Evolutionary conservation across 2,329 filamentous ascomycete species (phyloP).

Genomic region (Periconia sp.): DNA sequence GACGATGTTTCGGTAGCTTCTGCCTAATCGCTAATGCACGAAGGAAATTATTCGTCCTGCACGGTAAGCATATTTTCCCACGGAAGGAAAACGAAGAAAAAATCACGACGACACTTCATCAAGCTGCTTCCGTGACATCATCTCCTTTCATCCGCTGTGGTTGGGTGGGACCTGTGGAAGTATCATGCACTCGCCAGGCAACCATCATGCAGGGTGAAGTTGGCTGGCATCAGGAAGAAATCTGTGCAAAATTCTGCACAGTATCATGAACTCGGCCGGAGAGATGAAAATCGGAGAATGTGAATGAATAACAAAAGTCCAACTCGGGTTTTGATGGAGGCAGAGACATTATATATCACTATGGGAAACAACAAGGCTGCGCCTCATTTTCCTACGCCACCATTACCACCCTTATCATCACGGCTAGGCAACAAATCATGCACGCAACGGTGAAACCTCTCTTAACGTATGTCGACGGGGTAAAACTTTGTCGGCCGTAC

Average conservation of each 20-base stretch:
- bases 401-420: conserved; percentile 22
- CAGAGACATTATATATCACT: conserved; percentile 20
- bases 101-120: conserved; percentile 8
- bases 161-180: conserved; percentile 13
- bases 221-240: background rate
- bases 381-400: conserved; percentile 38
- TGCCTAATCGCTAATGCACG: conserved; percentile 16
- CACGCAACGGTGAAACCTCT: background rate
- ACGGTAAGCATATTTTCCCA: conserved; percentile 19
- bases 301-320: background rate
- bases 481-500: background rate
- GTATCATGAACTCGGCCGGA: background rate
- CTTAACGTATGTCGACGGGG: background rate
- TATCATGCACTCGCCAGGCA: conserved; percentile 28
- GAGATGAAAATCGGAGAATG: background rate
- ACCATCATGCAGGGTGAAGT: conserved; percentile 7
- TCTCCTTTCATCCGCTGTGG: conserved; percentile 15
- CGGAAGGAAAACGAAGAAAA: conserved; percentile 4
- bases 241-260: too few relatives aligned
- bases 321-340: conserved; percentile 1
- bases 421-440: background rate
- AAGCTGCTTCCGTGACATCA: conserved; percentile 10
- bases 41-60: conserved; percentile 19
- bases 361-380: conserved; percentile 26
- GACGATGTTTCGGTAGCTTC: conserved; percentile 3